Conservation (phyloP, 345 rosid genomes). For the Bretschneidera sinensis region DNA sequence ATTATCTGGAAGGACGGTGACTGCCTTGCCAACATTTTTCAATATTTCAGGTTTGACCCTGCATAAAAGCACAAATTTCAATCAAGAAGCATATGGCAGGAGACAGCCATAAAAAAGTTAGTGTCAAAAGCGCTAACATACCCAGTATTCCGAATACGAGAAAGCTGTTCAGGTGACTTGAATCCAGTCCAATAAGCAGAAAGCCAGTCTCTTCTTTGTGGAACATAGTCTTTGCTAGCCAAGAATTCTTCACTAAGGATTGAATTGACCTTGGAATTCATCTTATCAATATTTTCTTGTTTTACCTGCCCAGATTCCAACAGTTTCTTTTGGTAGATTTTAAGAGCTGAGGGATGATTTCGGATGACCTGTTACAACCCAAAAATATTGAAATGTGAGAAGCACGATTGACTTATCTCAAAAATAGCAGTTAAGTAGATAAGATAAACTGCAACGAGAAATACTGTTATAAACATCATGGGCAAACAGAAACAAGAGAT, state of each 20-base stretch:
- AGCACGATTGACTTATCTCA: neutral
- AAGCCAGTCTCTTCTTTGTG: slow-evolving; percentile 74
- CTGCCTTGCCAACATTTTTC: slow-evolving; percentile 75
- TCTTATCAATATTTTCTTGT: slow-evolving; percentile 45
- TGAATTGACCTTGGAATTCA: slow-evolving; percentile 54
- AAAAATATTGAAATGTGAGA: slow-evolving; percentile 8
- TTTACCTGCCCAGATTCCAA: slow-evolving; percentile 61
- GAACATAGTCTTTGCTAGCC: slow-evolving; percentile 71
- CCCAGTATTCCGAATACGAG: slow-evolving; percentile 80
- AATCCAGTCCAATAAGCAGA: slow-evolving; percentile 79
- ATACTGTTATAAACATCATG: no score
- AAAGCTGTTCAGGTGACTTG: slow-evolving; percentile 76
- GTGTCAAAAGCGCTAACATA: slow-evolving; percentile 19
- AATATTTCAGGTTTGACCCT: slow-evolving; percentile 84
- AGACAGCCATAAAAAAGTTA: neutral
- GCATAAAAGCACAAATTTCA: slow-evolving; percentile 20
- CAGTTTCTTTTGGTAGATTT: slow-evolving; percentile 58
- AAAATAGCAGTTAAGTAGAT: neutral
- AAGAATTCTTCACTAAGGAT: slow-evolving; percentile 70
- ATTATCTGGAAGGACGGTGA: slow-evolving; percentile 57
- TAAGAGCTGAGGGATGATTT: slow-evolving; percentile 65
- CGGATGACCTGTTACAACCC: slow-evolving; percentile 48
- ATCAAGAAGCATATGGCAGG: neutral
- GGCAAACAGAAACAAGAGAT: neutral
- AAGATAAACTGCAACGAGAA: neutral